phyloP scores from a whole-genome alignment of 164 flowering plant genomes.

The Chimonanthus salicifolius region DNA sequence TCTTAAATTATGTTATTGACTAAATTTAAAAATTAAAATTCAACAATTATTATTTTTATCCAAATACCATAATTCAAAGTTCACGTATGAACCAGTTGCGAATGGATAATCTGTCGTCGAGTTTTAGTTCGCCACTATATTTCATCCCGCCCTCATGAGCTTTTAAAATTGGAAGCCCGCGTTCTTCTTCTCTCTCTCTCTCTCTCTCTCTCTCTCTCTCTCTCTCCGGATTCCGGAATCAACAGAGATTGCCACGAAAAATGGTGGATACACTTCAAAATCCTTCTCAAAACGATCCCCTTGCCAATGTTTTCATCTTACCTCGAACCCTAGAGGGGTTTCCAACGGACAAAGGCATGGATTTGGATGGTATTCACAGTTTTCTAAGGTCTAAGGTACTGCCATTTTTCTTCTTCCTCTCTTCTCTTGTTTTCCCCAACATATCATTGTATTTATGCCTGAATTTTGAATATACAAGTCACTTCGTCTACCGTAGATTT shows the following conservation, averaged over 20 bases:
- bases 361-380: not conserved
- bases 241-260: not conserved
- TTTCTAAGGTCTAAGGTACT: slow-evolving; percentile 2
- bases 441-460: not conserved
- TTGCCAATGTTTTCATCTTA: not conserved
- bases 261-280: not conserved
- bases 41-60: too few relatives aligned
- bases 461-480: not conserved
- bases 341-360: not conserved
- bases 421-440: not conserved
- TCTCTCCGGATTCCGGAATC: not conserved
- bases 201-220: too few relatives aligned
- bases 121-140: too few relatives aligned
- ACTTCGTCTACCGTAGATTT: not conserved
- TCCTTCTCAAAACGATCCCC: not conserved
- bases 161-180: too few relatives aligned
- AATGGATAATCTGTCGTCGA: too few relatives aligned
- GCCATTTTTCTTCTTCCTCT: not conserved
- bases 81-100: too few relatives aligned
- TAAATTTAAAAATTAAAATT: too few relatives aligned
- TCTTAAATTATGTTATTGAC: too few relatives aligned
- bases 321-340: slow-evolving; percentile 3
- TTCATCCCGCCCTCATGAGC: too few relatives aligned
- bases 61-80: too few relatives aligned
- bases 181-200: too few relatives aligned